Evolutionary conservation across 2,329 filamentous ascomycete species (phyloP).

Genomic region (Xylariomycetidae sp.): DNA sequence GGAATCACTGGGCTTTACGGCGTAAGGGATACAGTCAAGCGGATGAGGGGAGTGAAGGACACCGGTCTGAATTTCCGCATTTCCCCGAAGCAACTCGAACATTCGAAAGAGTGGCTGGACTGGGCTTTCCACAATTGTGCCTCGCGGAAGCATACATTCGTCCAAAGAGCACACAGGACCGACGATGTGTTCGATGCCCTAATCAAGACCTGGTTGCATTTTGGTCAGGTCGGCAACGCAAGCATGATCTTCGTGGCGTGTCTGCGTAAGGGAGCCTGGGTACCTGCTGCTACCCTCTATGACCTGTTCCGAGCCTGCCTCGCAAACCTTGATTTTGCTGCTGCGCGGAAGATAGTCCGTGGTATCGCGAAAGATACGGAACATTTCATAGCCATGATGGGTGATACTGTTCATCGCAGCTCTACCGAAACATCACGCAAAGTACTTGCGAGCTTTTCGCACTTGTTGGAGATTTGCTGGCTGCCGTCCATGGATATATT

Average conservation of each 20-base stretch:
- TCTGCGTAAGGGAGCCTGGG: conserved; percentile 14
- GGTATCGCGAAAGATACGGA: conserved; percentile 17
- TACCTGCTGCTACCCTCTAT: conserved; percentile 19
- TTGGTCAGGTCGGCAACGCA: conserved; percentile 27
- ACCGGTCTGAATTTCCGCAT: conserved; percentile 19
- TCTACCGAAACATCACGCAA: conserved; percentile 9
- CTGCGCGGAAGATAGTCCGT: conserved; percentile 17
- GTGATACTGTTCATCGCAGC: conserved; percentile 10
- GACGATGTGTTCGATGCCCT: conserved; percentile 37
- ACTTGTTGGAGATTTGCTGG: conserved; percentile 20
- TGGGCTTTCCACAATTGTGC: conserved; percentile 20
- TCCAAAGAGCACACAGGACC: conserved; percentile 34
- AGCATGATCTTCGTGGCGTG: conserved; percentile 23
- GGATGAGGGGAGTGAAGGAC: conserved; percentile 36
- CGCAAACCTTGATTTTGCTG: conserved; percentile 12
- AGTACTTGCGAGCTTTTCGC: conserved; percentile 15
- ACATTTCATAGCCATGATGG: conserved; percentile 14
- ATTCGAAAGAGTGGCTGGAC: conserved; percentile 17
- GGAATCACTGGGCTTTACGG: conserved; percentile 32
- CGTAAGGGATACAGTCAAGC: conserved; percentile 39
- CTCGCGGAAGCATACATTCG: conserved; percentile 25
- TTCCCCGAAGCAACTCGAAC: conserved; percentile 25
- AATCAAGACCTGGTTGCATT: conserved; percentile 42
- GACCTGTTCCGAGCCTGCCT: conserved; percentile 20
- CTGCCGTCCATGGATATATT: conserved; percentile 12